Percentiles rank a stretch among this genome's conserved stretches.
Conservation (phyloP, 192 early-diverging fungal genomes). For the Pilaira anomala region DNA sequence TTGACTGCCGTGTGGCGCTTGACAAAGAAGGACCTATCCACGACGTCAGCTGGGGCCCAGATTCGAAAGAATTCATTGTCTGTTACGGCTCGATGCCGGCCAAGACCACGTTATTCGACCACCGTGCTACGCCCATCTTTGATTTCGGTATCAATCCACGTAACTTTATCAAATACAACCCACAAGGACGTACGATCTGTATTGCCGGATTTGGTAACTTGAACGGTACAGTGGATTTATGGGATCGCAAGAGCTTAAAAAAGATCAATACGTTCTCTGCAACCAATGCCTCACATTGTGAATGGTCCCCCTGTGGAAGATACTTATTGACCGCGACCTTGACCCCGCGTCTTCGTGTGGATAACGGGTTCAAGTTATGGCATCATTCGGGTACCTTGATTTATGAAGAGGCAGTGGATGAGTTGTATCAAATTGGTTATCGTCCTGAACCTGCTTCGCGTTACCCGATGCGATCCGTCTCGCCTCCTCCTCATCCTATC, state of each 20-base stretch:
- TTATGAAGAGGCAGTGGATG: slow-evolving; percentile 71
- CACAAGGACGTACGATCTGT: slow-evolving; percentile 84
- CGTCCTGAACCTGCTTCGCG: slow-evolving; percentile 58
- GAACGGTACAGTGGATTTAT: slow-evolving; percentile 88
- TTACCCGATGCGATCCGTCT: slow-evolving; percentile 80
- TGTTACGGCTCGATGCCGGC: slow-evolving; percentile 94
- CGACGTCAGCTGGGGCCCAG: slow-evolving; percentile 93
- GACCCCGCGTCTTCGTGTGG: slow-evolving; percentile 91
- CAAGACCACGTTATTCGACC: slow-evolving; percentile 90
- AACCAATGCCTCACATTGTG: slow-evolving; percentile 78
- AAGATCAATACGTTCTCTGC: slow-evolving; percentile 81
- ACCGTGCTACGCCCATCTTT: slow-evolving; percentile 76
- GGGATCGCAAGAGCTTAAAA: slow-evolving; percentile 85
- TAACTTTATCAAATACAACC: slow-evolving; percentile 86
- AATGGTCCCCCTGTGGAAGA: slow-evolving; percentile 92
- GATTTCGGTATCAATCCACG: slow-evolving; percentile 86
- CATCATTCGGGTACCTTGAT: slow-evolving; percentile 89
- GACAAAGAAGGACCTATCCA: slow-evolving; percentile 91
- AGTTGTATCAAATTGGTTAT: slow-evolving; percentile 84
- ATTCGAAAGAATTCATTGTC: slow-evolving; percentile 96
- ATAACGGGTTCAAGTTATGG: slow-evolving; percentile 97
- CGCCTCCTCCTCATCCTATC: slow-evolving; percentile 64
- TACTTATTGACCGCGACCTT: slow-evolving; percentile 92
- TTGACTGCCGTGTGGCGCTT: slow-evolving; percentile 83
- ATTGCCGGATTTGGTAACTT: slow-evolving; percentile 97